Evolutionary conservation across 306 rosid species (phyloP).

Genomic region (Vigna radiata): DNA sequence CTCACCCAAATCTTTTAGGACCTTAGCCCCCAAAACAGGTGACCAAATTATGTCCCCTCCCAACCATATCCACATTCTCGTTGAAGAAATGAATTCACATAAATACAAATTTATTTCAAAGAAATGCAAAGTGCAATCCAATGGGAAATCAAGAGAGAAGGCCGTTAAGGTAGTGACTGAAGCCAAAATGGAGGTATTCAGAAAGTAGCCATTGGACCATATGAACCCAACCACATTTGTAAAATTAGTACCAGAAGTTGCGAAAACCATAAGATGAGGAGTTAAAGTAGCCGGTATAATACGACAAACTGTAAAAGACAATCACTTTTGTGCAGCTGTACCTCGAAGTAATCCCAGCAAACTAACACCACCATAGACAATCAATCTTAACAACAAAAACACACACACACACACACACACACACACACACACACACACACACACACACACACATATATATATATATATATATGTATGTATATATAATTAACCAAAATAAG

Average conservation of each 20-base stretch:
- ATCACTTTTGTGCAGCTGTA: constrained; percentile 17
- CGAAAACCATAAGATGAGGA: constrained; percentile 25
- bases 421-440: too few species aligned
- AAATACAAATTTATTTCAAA: constrained; percentile 30
- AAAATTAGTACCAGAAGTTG: not conserved
- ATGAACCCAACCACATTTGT: constrained; percentile 33
- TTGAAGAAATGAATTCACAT: constrained; percentile 25
- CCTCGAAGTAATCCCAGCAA: constrained; percentile 20
- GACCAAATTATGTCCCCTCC: constrained; percentile 27
- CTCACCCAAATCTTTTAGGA: constrained; percentile 44
- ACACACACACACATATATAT: too few species aligned
- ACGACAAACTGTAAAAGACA: not conserved
- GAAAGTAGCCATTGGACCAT: constrained; percentile 35
- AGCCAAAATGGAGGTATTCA: constrained; percentile 37
- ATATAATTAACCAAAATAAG: not conserved
- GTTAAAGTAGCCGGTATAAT: constrained; percentile 18
- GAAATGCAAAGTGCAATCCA: constrained; percentile 18
- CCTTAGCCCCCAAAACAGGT: constrained; percentile 39
- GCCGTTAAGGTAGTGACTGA: constrained; percentile 22
- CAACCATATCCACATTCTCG: constrained; percentile 24
- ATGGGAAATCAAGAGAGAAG: constrained; percentile 31
- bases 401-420: too few species aligned
- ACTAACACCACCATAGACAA: constrained; percentile 21
- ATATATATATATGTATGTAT: too few species aligned
- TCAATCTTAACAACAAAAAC: constrained; percentile 17